Conservation (phyloP, 2,329 filamentous ascomycete species). For the Fusarium austroafricanum region DNA sequence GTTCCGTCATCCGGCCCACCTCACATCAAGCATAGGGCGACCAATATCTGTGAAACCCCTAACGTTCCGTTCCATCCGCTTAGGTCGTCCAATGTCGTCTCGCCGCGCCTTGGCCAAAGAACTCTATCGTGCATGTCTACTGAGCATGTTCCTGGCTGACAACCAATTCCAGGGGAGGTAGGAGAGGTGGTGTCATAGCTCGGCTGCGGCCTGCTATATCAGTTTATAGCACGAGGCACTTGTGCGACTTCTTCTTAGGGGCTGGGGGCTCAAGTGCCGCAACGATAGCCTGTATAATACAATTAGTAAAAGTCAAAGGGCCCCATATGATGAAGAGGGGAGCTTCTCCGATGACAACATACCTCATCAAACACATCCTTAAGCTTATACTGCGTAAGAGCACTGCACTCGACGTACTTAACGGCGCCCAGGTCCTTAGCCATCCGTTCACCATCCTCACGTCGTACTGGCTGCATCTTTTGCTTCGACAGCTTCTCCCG, state of each 20-base stretch:
- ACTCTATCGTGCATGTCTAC: constrained; percentile 30
- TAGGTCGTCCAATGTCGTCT: constrained; percentile 26
- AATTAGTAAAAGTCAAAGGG: constrained; percentile 27
- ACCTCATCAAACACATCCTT: constrained; percentile 99
- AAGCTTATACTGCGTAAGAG: constrained; percentile 96
- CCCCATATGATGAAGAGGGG: neutral
- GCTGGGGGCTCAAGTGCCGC: constrained; percentile 90
- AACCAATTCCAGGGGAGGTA: constrained; percentile 29
- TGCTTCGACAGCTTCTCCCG: constrained; percentile 93
- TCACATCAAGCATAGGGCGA: constrained; percentile 35
- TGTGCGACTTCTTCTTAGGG: constrained; percentile 80
- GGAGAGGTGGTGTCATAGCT: constrained; percentile 21
- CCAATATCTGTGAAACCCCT: constrained; percentile 20
- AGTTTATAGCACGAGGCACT: constrained; percentile 75
- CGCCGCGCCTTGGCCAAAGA: constrained; percentile 27
- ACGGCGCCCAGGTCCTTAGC: constrained; percentile 97
- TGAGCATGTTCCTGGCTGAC: constrained; percentile 23
- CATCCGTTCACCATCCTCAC: constrained; percentile 95
- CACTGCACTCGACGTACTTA: constrained; percentile 99
- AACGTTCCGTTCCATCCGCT: constrained; percentile 25
- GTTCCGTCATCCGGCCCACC: constrained; percentile 40
- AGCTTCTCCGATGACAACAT: constrained; percentile 49
- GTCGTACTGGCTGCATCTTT: constrained; percentile 93
- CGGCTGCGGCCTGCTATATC: constrained; percentile 21
- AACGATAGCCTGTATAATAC: constrained; percentile 83